phyloP scores from a whole-genome alignment of 2,329 filamentous ascomycete genomes.

The Rutstroemia sp. region DNA sequence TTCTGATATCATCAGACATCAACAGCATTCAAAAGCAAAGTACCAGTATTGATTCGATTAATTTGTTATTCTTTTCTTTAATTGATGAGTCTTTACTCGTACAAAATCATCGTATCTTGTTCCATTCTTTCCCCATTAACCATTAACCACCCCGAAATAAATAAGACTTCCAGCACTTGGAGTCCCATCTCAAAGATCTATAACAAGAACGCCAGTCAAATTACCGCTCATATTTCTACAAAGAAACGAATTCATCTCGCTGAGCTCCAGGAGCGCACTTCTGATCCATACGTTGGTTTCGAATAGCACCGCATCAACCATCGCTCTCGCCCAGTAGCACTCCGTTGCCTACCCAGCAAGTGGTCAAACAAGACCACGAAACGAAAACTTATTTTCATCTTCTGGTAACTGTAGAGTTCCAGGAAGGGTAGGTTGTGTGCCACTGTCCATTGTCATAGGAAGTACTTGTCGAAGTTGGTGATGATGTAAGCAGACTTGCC shows the following conservation, averaged over 20 bases:
- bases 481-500: slow-evolving; percentile 4
- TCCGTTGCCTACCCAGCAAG: neutral
- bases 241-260: neutral
- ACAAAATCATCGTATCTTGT: neutral
- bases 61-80: too few species aligned
- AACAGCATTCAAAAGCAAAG: too few species aligned
- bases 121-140: neutral
- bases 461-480: slow-evolving; percentile 6
- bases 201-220: neutral
- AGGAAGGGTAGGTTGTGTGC: slow-evolving; percentile 26
- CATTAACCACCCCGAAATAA: neutral
- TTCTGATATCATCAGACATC: neutral
- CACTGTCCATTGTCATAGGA: slow-evolving; percentile 27
- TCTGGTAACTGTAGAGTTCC: slow-evolving; percentile 16
- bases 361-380: neutral
- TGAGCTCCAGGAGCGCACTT: neutral
- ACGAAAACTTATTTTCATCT: neutral
- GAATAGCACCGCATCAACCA: neutral
- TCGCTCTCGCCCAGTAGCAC: neutral
- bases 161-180: slow-evolving; percentile 27
- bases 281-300: neutral
- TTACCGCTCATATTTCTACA: neutral
- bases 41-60: too few species aligned
- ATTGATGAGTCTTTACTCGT: neutral
- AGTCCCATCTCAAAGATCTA: neutral